Percentiles rank a stretch among this genome's conserved stretches.
phyloP scores from a whole-genome alignment of 2,329 filamentous ascomycete species.

The Mycocentrospora acerina region DNA sequence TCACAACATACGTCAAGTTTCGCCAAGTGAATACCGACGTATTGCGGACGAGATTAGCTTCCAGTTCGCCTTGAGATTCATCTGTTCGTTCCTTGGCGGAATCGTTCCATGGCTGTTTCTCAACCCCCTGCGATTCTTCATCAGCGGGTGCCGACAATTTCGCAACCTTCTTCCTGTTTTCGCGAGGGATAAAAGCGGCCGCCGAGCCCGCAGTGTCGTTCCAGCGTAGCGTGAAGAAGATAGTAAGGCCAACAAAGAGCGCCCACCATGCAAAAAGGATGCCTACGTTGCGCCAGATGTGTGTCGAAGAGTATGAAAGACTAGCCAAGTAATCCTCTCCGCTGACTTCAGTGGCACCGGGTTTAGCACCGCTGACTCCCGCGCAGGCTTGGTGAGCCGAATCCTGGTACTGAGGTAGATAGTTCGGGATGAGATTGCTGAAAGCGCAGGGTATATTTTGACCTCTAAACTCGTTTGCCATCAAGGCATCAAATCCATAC shows the following conservation, averaged over 20 bases:
- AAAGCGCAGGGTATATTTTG: slow-evolving; percentile 53
- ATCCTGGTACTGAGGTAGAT: slow-evolving; percentile 50
- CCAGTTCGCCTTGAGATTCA: background rate
- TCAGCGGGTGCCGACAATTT: slow-evolving; percentile 45
- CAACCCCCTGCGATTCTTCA: slow-evolving; percentile 57
- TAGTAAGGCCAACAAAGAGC: slow-evolving; percentile 55
- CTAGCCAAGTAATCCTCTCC: slow-evolving; percentile 62
- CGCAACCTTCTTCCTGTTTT: slow-evolving; percentile 23
- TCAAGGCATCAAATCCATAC: slow-evolving; percentile 75
- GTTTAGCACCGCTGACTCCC: slow-evolving; percentile 57
- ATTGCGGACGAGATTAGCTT: slow-evolving; percentile 58
- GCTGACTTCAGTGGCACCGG: slow-evolving; percentile 52
- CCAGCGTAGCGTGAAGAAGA: slow-evolving; percentile 61
- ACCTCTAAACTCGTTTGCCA: slow-evolving; percentile 65
- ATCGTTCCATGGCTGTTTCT: slow-evolving; percentile 18
- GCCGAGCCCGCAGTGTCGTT: slow-evolving; percentile 52
- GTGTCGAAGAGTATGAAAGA: slow-evolving; percentile 44
- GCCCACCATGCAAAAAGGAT: slow-evolving; percentile 48
- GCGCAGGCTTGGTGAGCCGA: slow-evolving; percentile 54
- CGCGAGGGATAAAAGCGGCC: slow-evolving; percentile 61
- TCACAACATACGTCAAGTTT: slow-evolving; percentile 60
- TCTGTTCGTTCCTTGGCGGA: slow-evolving; percentile 2
- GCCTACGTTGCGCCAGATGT: slow-evolving; percentile 45
- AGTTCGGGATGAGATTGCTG: slow-evolving; percentile 53
- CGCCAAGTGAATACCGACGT: slow-evolving; percentile 69